Percentiles rank a stretch among this genome's conserved stretches.
These are phyloP conservation scores for Fusarium sp. DNA, from an alignment of 2,329 filamentous ascomycete genomes.

Conservation along the genomic window DNA sequence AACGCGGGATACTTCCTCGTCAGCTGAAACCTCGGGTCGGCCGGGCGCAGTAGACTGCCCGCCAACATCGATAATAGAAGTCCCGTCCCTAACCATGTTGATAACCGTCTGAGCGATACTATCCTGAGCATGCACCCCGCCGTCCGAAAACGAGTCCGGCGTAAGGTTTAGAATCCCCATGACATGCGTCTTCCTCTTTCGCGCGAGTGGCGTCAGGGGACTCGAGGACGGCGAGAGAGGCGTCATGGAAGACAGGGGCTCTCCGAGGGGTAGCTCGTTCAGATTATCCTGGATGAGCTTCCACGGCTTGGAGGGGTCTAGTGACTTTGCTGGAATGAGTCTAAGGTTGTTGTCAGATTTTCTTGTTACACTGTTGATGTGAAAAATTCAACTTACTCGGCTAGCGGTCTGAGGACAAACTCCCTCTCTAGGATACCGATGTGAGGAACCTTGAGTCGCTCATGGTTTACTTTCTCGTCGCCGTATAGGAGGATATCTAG, in stretches of 20 bases:
- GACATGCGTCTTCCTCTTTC: conserved; percentile 75
- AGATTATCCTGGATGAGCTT: conserved; percentile 71
- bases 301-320: conserved; percentile 68
- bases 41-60: conserved; percentile 92
- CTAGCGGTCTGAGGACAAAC: conserved; percentile 90
- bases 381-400: conserved; percentile 68
- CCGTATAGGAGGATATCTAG: conserved; percentile 91
- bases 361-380: background rate
- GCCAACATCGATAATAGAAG: conserved; percentile 90
- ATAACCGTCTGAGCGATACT: conserved; percentile 71
- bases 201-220: conserved; percentile 69
- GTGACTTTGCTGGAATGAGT: conserved; percentile 66
- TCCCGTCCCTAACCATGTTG: conserved; percentile 74
- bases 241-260: conserved; percentile 69
- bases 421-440: conserved; percentile 87
- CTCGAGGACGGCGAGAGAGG: conserved; percentile 61
- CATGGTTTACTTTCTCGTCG: conserved; percentile 71
- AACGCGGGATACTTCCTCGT: conserved; percentile 83
- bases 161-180: conserved; percentile 98
- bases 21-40: conserved; percentile 73
- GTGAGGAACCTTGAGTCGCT: conserved; percentile 87
- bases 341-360: conserved; percentile 48
- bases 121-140: conserved; percentile 70
- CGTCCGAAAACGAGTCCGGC: conserved; percentile 97
- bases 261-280: conserved; percentile 65